Percentiles rank a stretch among this genome's conserved stretches.
phyloP scores from a whole-genome alignment of 805 yeast species.

The Isabelozyma heimii region DNA sequence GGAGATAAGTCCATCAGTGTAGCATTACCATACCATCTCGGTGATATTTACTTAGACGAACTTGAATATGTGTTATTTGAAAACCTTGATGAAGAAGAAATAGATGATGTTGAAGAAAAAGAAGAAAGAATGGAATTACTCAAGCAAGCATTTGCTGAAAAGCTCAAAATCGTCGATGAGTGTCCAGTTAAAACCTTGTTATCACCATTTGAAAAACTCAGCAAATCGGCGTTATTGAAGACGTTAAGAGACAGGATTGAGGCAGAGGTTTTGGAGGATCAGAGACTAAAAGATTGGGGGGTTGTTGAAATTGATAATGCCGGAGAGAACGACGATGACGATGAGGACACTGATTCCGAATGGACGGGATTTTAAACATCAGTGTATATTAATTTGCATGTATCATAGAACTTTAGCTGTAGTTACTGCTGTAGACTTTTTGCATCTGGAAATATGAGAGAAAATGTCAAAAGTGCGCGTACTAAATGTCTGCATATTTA shows the following conservation, averaged over 20 bases:
- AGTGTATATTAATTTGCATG: slow-evolving; percentile 2
- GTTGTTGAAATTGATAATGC: slow-evolving; percentile 28
- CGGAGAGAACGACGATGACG: slow-evolving; percentile 15
- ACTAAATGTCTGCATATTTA: too few species aligned
- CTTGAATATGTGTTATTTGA: slow-evolving; percentile 63
- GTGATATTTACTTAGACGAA: slow-evolving; percentile 84
- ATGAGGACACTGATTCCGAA: slow-evolving; percentile 18
- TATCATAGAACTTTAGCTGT: not conserved
- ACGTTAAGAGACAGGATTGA: slow-evolving; percentile 62
- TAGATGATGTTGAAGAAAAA: slow-evolving; percentile 16
- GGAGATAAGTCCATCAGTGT: slow-evolving; percentile 61
- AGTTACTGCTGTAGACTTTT: not conserved
- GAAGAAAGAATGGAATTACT: slow-evolving; percentile 34
- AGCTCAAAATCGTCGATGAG: slow-evolving; percentile 30
- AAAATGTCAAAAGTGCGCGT: too few species aligned
- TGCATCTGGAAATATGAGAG: too few species aligned
- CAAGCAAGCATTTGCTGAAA: slow-evolving; percentile 18
- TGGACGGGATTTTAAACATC: slow-evolving; percentile 29
- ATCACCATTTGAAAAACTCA: slow-evolving; percentile 57
- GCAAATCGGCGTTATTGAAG: slow-evolving; percentile 50
- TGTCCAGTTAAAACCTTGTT: slow-evolving; percentile 58
- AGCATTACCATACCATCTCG: slow-evolving; percentile 79
- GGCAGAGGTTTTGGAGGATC: slow-evolving; percentile 65
- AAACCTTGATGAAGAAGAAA: slow-evolving; percentile 43
- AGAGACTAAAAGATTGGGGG: slow-evolving; percentile 66